phyloP scores from a whole-genome alignment of 106 monocot genomes.

The Ottelia alismoides region DNA sequence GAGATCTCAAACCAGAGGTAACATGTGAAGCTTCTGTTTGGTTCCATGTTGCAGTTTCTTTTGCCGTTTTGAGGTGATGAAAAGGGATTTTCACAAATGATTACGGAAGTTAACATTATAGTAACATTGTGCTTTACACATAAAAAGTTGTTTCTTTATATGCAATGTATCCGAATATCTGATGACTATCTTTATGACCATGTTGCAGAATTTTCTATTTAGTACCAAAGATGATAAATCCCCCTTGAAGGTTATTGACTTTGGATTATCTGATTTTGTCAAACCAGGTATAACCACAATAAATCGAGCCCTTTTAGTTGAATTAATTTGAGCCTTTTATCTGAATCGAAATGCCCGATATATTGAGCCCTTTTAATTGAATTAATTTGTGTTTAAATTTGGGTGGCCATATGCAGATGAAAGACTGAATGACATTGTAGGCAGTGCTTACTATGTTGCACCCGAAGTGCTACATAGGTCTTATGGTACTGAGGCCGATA shows the following conservation, averaged over 20 bases:
- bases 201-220: constrained; percentile 51
- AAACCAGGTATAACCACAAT: constrained; percentile 62
- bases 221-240: constrained; percentile 45
- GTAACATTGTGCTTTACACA: too few relatives aligned
- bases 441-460: constrained; percentile 29
- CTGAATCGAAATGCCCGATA: too few relatives aligned
- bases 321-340: too few relatives aligned
- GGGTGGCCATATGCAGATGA: constrained; percentile 58
- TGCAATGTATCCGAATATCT: too few relatives aligned
- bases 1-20: constrained; percentile 94
- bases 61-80: too few relatives aligned
- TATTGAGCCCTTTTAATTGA: too few relatives aligned
- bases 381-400: too few relatives aligned
- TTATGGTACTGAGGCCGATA: constrained; percentile 86
- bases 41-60: too few relatives aligned
- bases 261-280: constrained; percentile 67
- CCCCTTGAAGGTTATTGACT: constrained; percentile 54
- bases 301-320: not conserved
- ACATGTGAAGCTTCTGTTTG: too few relatives aligned
- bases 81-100: too few relatives aligned
- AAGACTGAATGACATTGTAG: constrained; percentile 60
- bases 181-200: not conserved
- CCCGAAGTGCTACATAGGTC: constrained; percentile 46
- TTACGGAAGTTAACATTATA: too few relatives aligned
- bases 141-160: too few relatives aligned